Evolutionary conservation across 768 basidiomycete genomes (phyloP), one percentile per base, ranked within the genome.

Genomic region (Suillus alpinus): DNA sequence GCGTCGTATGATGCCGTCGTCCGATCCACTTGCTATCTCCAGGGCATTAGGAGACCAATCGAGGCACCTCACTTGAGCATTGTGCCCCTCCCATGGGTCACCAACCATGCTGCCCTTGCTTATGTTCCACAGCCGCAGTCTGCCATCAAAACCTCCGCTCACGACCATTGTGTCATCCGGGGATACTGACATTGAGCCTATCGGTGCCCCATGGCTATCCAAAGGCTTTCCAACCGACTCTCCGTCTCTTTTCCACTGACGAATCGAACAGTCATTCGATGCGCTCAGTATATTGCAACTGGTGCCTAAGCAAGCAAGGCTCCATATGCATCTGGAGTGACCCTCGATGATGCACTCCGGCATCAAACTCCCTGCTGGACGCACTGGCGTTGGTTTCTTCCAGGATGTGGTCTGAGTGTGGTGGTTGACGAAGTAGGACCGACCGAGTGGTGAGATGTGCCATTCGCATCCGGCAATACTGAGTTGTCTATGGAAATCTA

Each of bases 1-100:
- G 4, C 63, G 36, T 14, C 58, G 52, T 6, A 67, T 63, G 7
- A 58, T 58, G 8, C 44, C 63, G 23, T 69, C 61, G 8, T 26
- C 3, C 14, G 67, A 39, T 13, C 57, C 63, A 10, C 56, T 61
- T 6, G 62, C 68, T 2, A 69, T 43, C 23, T 51, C 43, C 10
- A 51, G 59, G 4, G 60, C 56, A 41, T 61, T 57, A 1, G 46
- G 60, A 29, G 66, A 67, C 34, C 64, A 64, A 29, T 55, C 63
- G 3, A 65, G 37, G n/a, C 49, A 26, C 20, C n/a, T 41, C 12
- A 62, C 57, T 6, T 52, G 20, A 0, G 18, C 52, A 13, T 31
- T 61, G 23, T 64, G 52, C 1, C 29, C 49, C 4, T 50, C 29
- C 49, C 29, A 50, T 8, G 49, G 49, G 5, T 50, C 49, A 3